These are phyloP conservation scores for Populus simonii DNA, from an alignment of 345 rosid genomes.

Conservation along the genomic window DNA sequence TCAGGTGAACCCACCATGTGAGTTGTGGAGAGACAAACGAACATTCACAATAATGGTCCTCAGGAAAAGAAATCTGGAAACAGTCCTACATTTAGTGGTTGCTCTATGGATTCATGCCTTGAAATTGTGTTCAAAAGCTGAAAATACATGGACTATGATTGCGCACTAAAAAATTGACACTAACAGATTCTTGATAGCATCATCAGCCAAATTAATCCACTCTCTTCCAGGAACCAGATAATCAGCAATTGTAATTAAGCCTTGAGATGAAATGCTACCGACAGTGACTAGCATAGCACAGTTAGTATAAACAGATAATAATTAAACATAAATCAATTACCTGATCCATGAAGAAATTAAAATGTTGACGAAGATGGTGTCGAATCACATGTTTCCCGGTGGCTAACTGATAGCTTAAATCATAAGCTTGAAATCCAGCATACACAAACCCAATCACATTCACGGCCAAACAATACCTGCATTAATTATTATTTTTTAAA, in stretches of 20 bases:
- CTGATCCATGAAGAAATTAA: conserved; percentile 90
- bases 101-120: neutral
- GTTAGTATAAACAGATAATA: neutral
- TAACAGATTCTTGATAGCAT: neutral
- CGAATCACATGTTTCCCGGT: conserved; percentile 48
- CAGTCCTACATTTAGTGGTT: neutral
- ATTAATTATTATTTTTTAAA: neutral
- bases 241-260: neutral
- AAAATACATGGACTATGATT: neutral
- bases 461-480: conserved; percentile 81
- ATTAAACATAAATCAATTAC: conserved; percentile 29
- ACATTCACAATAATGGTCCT: neutral
- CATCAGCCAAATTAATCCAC: neutral
- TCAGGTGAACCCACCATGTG: neutral
- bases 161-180: neutral
- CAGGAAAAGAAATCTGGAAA: neutral
- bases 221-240: neutral
- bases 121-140: neutral
- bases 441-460: conserved; percentile 74
- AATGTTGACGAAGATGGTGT: conserved; percentile 46
- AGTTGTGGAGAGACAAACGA: neutral
- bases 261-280: neutral
- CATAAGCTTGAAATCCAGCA: conserved; percentile 70
- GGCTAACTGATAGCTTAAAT: conserved; percentile 50
- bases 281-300: neutral